Evolutionary conservation across 148 eudicot genomes (phyloP), one percentile per base, ranked within the genome.

Genomic region (Chenopodium berlandieri): DNA sequence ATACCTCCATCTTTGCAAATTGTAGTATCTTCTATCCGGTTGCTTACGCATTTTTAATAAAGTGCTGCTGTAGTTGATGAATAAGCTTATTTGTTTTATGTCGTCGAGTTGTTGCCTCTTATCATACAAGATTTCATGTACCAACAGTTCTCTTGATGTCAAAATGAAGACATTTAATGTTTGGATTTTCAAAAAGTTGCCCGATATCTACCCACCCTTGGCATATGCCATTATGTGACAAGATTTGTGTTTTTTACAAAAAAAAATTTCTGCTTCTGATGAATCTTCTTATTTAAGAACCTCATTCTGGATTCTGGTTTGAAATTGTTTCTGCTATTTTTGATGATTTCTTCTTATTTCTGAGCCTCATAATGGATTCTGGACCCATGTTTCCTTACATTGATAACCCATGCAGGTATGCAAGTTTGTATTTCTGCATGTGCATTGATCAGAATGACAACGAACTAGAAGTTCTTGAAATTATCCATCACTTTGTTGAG

Each of bases 391-490:
- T 37, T 73, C 11, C 16, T 1, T 48, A 9, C 76, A 27, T 13
- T 77, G 32, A 30, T 30, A 75, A 64, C 23, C 7, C 40, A 44
- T 86, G 87, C 89, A 94, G 98, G 86, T 94, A 92, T 88, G 98
- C 96, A 69, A 91, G 98, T 84, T 88, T 95, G 76, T 95, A 95
- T 78, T 95, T 95, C 86, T 95, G 98, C 80, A 95, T 95, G 97
- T 95, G 98, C 85, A 87, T 95, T 85, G 88, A 92, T 81, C 91
- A 90, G 84, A 91, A 95, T 23, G 98, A 95, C 87, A 95, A 95
- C 85, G 98, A 93, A 81, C 82, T 95, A 71, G 98, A 95, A 89
- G 79, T 91, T 79, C 98, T 95, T 73, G 97, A 95, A 88, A 88
- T 95, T 79, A 89, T 95, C 56, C 98, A 95, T 79, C 97, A 95